A percentile compares a stretch with the other conserved stretches of the same genome.
phyloP scores from a whole-genome alignment of 768 basidiomycete species.

The Tephrocybe sp. region DNA sequence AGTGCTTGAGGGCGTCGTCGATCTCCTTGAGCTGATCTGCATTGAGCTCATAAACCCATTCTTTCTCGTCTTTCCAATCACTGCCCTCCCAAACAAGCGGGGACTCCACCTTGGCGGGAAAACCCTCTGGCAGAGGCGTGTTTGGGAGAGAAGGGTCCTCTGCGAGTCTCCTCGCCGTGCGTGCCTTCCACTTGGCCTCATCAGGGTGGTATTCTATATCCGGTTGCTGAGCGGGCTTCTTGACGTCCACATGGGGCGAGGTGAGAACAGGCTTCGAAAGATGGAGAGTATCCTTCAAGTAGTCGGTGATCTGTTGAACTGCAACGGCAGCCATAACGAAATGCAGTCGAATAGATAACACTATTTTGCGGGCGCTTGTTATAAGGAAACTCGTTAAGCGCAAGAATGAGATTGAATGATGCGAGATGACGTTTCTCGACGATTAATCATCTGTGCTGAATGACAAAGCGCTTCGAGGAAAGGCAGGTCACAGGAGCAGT shows the following conservation, averaged over 20 bases:
- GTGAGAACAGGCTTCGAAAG: neutral
- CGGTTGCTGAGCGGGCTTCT: slow-evolving; percentile 23
- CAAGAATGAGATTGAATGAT: slow-evolving; percentile 7
- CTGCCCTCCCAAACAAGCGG: slow-evolving; percentile 42
- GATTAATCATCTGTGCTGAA: slow-evolving; percentile 2
- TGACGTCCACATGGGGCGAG: neutral
- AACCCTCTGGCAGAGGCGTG: slow-evolving; percentile 32
- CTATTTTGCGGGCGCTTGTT: neutral
- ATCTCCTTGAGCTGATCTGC: slow-evolving; percentile 34
- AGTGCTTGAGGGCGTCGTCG: slow-evolving; percentile 31
- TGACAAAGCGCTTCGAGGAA: slow-evolving; percentile 24
- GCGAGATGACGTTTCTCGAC: slow-evolving; percentile 8
- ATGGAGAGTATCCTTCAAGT: neutral
- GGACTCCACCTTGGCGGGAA: slow-evolving; percentile 31
- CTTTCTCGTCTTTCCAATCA: slow-evolving; percentile 36
- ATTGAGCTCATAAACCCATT: slow-evolving; percentile 37
- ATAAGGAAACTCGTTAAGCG: neutral
- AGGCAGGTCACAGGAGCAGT: too few relatives aligned
- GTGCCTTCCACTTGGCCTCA: slow-evolving; percentile 32
- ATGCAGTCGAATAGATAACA: neutral
- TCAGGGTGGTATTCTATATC: slow-evolving; percentile 39
- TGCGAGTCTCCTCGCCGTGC: slow-evolving; percentile 32
- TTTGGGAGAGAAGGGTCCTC: slow-evolving; percentile 30
- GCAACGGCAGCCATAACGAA: slow-evolving; percentile 10
- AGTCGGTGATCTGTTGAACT: slow-evolving; percentile 12